Evolutionary conservation across 1,284 basidiomycete species (phyloP).

Genomic region (Coniophora puteana): DNA sequence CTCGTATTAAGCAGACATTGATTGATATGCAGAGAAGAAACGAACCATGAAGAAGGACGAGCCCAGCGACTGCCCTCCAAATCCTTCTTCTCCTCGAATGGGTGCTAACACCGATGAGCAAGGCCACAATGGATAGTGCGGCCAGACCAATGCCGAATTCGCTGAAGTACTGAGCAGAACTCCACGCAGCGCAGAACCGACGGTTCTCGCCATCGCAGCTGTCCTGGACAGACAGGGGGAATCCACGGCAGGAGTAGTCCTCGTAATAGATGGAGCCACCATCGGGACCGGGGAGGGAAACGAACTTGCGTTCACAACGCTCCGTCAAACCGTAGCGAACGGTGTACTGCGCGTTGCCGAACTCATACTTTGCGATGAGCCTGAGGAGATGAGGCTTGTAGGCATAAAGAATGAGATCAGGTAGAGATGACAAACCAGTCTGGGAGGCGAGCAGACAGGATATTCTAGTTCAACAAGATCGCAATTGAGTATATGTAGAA

Average conservation of each 20-base stretch:
- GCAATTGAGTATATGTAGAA: constrained; percentile 1
- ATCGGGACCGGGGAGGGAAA: constrained; percentile 45
- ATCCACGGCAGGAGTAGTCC: constrained; percentile 58
- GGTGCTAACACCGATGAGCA: constrained; percentile 68
- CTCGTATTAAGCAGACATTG: constrained; percentile 1
- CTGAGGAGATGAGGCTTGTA: constrained; percentile 33
- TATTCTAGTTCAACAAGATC: constrained; percentile 47
- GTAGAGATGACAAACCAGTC: constrained; percentile 68
- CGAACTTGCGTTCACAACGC: constrained; percentile 51
- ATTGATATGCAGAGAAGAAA: constrained; percentile 3
- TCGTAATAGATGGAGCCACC: constrained; percentile 46
- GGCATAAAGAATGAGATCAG: constrained; percentile 11
- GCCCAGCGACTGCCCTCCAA: constrained; percentile 65
- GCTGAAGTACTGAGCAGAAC: constrained; percentile 60
- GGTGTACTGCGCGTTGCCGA: constrained; percentile 44
- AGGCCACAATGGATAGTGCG: constrained; percentile 49
- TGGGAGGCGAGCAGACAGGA: constrained; percentile 49
- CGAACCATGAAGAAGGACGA: constrained; percentile 59
- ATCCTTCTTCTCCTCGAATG: constrained; percentile 68
- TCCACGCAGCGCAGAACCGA: constrained; percentile 64
- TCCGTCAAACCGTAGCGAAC: constrained; percentile 56
- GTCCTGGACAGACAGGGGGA: constrained; percentile 59
- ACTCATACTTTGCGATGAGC: constrained; percentile 53
- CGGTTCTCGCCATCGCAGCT: constrained; percentile 59
- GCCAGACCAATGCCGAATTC: constrained; percentile 64